Percentiles rank a stretch among this genome's conserved stretches.
Evolutionary conservation across 179 eudicot species (phyloP).

Genomic region (Amaranthus tricolor): DNA sequence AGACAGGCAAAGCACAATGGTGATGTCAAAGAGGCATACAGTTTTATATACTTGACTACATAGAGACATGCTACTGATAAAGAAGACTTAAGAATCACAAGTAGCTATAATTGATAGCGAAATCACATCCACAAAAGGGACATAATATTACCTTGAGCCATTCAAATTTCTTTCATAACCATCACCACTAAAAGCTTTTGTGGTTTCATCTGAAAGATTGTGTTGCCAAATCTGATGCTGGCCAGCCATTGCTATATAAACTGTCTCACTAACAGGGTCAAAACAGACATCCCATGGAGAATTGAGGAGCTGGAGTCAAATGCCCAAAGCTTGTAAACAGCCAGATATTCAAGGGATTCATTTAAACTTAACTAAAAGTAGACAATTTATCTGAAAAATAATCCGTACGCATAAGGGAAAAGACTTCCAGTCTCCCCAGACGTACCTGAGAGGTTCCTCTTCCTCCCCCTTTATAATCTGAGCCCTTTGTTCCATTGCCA

Average conservation of each 20-base stretch:
- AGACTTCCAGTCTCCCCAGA: neutral
- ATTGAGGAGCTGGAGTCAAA: constrained; percentile 75
- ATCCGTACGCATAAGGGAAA: neutral
- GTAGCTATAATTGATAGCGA: neutral
- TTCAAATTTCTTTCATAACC: constrained; percentile 97
- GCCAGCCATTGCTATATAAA: constrained; percentile 97
- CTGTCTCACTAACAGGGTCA: constrained; percentile 63
- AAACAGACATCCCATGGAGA: constrained; percentile 99
- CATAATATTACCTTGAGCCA: constrained; percentile 63
- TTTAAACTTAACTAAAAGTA: neutral
- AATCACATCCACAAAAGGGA: constrained; percentile 8
- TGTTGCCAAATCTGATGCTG: constrained; percentile 98
- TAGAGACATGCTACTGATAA: neutral
- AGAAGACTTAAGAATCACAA: neutral
- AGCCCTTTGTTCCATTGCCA: constrained; percentile 96
- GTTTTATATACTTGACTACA: neutral
- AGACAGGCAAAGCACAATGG: too few species aligned
- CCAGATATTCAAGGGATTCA: constrained; percentile 1
- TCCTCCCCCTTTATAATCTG: constrained; percentile 90
- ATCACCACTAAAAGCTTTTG: constrained; percentile 84
- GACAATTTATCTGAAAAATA: neutral
- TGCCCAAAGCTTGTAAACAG: constrained; percentile 9
- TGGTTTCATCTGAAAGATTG: constrained; percentile 55
- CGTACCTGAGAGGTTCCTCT: constrained; percentile 84
- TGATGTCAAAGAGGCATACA: neutral